These are phyloP conservation scores for Xylariaceae sp. DNA, from an alignment of 2,329 filamentous ascomycete species.

Conservation along the genomic window DNA sequence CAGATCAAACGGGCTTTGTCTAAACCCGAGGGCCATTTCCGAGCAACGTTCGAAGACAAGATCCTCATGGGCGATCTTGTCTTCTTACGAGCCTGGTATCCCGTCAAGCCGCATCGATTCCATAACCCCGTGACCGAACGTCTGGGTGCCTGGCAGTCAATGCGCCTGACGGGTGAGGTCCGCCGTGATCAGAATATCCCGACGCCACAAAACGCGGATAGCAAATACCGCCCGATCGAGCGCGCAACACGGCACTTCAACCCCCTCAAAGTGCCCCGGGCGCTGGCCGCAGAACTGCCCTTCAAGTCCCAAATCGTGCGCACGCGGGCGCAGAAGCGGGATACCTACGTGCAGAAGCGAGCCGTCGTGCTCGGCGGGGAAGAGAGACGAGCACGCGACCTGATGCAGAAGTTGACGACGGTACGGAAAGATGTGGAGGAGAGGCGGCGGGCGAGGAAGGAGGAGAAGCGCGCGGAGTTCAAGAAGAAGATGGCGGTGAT, in stretches of 20 bases:
- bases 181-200: conserved; percentile 68
- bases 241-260: conserved; percentile 71
- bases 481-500: conserved; percentile 76
- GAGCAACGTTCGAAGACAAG: conserved; percentile 98
- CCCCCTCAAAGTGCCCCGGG: conserved; percentile 67
- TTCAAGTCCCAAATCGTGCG: conserved; percentile 86
- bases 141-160: conserved; percentile 77
- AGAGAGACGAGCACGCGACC: conserved; percentile 79
- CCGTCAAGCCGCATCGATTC: conserved; percentile 89
- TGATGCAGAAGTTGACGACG: conserved; percentile 90
- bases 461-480: conserved; percentile 76
- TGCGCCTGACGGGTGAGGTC: conserved; percentile 91
- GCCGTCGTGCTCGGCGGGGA: conserved; percentile 82
- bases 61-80: conserved; percentile 95
- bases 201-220: conserved; percentile 78
- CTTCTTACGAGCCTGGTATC: conserved; percentile 94
- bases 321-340: conserved; percentile 71
- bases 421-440: conserved; percentile 85
- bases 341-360: conserved; percentile 92
- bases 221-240: conserved; percentile 69
- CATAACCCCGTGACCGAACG: conserved; percentile 96
- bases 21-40: conserved; percentile 92
- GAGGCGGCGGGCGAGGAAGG: conserved; percentile 78
- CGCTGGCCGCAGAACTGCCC: conserved; percentile 76
- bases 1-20: conserved; percentile 94